Evolutionary conservation across 805 yeast genomes (phyloP).

Genomic region (Sugiyamaella qingdaonensis): DNA sequence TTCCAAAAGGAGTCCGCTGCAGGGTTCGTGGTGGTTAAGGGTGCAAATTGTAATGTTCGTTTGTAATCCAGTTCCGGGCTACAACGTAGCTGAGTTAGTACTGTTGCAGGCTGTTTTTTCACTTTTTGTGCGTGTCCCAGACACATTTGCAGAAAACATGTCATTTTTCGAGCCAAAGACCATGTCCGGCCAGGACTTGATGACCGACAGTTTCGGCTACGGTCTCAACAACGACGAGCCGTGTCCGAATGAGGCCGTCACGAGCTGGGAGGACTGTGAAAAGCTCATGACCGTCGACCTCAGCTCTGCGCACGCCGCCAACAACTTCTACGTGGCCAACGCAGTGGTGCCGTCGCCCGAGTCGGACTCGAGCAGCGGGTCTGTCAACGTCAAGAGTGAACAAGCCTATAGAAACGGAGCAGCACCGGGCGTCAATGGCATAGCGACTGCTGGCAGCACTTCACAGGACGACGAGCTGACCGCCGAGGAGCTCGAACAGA

Average conservation of each 20-base stretch:
- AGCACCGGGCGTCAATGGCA: not conserved
- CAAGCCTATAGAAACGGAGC: not conserved
- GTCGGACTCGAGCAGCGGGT: slow-evolving; percentile 1
- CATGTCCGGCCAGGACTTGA: not conserved
- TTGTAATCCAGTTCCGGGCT: too few relatives aligned
- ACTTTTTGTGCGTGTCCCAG: too few relatives aligned
- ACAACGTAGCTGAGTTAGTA: not conserved
- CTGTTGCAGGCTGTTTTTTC: not conserved
- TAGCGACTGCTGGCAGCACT: not conserved
- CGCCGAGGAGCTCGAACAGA: slow-evolving; percentile 45
- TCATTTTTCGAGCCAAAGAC: not conserved
- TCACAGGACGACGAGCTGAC: slow-evolving; percentile 13
- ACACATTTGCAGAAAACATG: not conserved
- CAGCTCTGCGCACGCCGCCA: not conserved
- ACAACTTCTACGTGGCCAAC: not conserved
- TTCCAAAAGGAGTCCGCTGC: too few relatives aligned
- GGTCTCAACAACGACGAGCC: not conserved
- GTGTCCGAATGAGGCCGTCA: not conserved
- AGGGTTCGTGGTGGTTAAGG: not conserved
- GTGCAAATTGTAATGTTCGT: too few relatives aligned
- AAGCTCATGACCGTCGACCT: slow-evolving; percentile 1
- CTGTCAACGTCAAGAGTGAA: not conserved
- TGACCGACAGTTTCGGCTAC: slow-evolving; percentile 1
- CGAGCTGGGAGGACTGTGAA: slow-evolving; percentile 7
- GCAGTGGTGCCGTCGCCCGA: slow-evolving; percentile 4